These are phyloP conservation scores for Cyclotella baltica DNA, from an alignment of 108 stramenopile genomes.

Conservation along the genomic window DNA sequence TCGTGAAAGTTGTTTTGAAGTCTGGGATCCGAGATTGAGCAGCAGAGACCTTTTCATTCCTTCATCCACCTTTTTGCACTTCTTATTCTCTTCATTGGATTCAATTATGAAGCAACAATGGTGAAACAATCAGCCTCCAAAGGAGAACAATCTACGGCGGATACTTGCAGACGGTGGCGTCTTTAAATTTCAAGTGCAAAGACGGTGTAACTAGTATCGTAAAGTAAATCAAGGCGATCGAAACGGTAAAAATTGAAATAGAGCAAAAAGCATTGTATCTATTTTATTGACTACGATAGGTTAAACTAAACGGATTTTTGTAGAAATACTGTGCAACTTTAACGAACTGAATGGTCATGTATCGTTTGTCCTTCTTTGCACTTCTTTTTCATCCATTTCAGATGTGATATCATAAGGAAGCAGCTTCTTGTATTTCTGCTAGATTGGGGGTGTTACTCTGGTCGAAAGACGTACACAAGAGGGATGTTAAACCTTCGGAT, in stretches of 20 bases:
- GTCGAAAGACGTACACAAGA: conserved; percentile 18
- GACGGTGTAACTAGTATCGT: too few species aligned
- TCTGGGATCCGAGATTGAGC: conserved; percentile 34
- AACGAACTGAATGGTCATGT: too few species aligned
- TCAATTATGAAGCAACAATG: conserved; percentile 29
- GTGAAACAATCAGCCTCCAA: neutral
- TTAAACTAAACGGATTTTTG: too few species aligned
- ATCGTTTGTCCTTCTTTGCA: too few species aligned
- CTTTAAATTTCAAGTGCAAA: conserved; percentile 12
- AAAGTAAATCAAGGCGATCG: too few species aligned
- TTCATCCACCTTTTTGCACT: conserved; percentile 31
- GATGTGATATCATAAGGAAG: too few species aligned
- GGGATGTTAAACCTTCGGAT: conserved; percentile 3
- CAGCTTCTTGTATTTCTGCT: too few species aligned
- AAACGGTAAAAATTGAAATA: too few species aligned
- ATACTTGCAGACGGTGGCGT: neutral
- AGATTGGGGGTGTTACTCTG: conserved; percentile 14
- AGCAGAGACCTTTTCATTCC: conserved; percentile 22
- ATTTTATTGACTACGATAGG: conserved; percentile 18
- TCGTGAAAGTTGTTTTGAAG: neutral
- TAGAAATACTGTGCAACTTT: too few species aligned
- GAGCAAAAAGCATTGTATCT: too few species aligned
- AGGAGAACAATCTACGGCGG: conserved; percentile 11
- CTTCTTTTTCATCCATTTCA: too few species aligned
- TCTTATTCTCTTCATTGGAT: conserved; percentile 29